A percentile compares a stretch with the other conserved stretches of the same genome.
Evolutionary conservation across 1,139 yeast genomes (phyloP).

Genomic region (Taphrina wiesneri): DNA sequence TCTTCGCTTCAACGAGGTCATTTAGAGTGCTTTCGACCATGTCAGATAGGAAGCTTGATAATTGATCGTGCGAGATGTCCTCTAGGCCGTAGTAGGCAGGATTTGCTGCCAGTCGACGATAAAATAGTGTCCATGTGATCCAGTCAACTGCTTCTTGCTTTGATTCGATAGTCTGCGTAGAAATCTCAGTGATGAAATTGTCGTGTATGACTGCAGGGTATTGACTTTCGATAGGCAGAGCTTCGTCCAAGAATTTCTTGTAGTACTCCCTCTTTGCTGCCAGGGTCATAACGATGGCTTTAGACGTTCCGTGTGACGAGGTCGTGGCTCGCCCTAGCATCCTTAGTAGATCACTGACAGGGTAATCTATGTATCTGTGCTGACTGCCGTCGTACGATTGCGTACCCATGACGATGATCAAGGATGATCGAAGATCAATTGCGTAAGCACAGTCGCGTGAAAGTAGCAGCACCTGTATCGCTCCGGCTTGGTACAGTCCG

Average conservation of each 20-base stretch:
- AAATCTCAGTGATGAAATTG: slow-evolving; percentile 68
- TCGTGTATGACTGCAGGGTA: slow-evolving; percentile 63
- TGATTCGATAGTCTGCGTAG: slow-evolving; percentile 61
- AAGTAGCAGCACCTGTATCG: slow-evolving; percentile 58
- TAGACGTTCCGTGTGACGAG: slow-evolving; percentile 35
- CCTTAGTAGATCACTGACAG: slow-evolving; percentile 58
- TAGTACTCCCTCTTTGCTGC: slow-evolving; percentile 62
- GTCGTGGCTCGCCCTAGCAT: slow-evolving; percentile 32
- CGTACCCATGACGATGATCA: slow-evolving; percentile 70
- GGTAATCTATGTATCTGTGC: slow-evolving; percentile 67
- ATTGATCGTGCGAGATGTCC: slow-evolving; percentile 63
- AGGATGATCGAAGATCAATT: slow-evolving; percentile 55
- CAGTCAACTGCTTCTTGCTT: slow-evolving; percentile 90
- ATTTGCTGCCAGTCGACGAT: slow-evolving; percentile 73
- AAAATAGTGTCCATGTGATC: slow-evolving; percentile 81
- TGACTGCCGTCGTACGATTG: slow-evolving; percentile 72
- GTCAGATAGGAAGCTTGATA: slow-evolving; percentile 81
- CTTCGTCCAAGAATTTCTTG: slow-evolving; percentile 66
- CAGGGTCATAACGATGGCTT: slow-evolving; percentile 61
- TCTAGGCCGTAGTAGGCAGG: slow-evolving; percentile 85
- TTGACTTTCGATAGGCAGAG: slow-evolving; percentile 83
- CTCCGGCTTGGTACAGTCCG: slow-evolving; percentile 54
- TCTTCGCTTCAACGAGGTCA: slow-evolving; percentile 61
- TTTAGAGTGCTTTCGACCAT: slow-evolving; percentile 71
- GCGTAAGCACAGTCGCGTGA: slow-evolving; percentile 58